Conservation (phyloP, 768 basidiomycete species). For the Mycena maculata region DNA sequence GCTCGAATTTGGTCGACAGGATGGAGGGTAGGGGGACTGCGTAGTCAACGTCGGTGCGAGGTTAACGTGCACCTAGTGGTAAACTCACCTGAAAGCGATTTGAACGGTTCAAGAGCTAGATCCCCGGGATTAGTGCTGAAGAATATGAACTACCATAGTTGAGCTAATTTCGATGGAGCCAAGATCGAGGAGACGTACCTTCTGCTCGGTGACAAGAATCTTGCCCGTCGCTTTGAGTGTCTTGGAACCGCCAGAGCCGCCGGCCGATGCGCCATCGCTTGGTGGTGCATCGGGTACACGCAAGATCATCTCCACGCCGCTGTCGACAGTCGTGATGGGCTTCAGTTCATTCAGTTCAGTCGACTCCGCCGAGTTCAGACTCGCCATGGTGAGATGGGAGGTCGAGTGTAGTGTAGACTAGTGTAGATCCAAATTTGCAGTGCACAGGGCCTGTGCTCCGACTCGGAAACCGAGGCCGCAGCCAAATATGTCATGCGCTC, state of each 20-base stretch:
- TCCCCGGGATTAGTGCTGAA: slow-evolving; percentile 51
- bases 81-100: slow-evolving; percentile 54
- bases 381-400: slow-evolving; percentile 63
- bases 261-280: slow-evolving; percentile 51
- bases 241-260: slow-evolving; percentile 65
- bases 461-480: background rate
- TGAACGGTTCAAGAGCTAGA: slow-evolving; percentile 52
- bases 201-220: slow-evolving; percentile 76
- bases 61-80: background rate
- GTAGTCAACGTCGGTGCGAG: too few species aligned
- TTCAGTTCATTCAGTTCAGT: slow-evolving; percentile 67
- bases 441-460: background rate
- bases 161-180: slow-evolving; percentile 3
- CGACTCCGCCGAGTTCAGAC: slow-evolving; percentile 85
- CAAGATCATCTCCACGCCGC: slow-evolving; percentile 69
- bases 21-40: slow-evolving; percentile 71
- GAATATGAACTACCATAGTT: slow-evolving; percentile 68
- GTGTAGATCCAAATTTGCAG: too few species aligned
- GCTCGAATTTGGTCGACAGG: slow-evolving; percentile 77
- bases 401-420: too few species aligned
- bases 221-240: slow-evolving; percentile 70
- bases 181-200: slow-evolving; percentile 57
- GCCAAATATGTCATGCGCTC: background rate
- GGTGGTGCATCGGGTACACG: slow-evolving; percentile 67
- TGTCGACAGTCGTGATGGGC: slow-evolving; percentile 65